A percentile compares a stretch with the other conserved stretches of the same genome.
Evolutionary conservation across 192 early-diverging fungal genomes (phyloP).

Genomic region (Physocladia obscura): DNA sequence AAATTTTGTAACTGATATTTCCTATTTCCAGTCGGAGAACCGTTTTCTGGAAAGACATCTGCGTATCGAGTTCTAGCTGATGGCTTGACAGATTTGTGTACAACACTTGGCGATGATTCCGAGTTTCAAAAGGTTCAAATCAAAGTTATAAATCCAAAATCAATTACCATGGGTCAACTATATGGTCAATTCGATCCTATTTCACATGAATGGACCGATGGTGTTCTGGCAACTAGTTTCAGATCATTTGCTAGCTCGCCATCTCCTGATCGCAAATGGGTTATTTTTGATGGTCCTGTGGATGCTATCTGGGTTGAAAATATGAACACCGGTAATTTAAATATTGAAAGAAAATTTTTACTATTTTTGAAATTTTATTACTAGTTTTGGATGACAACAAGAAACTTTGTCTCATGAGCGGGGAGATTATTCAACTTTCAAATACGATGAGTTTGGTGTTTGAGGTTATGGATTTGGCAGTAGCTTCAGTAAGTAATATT

Average conservation of each 20-base stretch:
- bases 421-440: constrained; percentile 65
- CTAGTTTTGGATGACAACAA: constrained; percentile 64
- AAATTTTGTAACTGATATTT: not conserved
- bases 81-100: constrained; percentile 47
- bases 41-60: constrained; percentile 59
- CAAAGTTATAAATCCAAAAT: constrained; percentile 62
- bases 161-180: constrained; percentile 61
- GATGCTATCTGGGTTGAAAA: constrained; percentile 67
- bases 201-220: constrained; percentile 67
- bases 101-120: constrained; percentile 33
- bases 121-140: constrained; percentile 56
- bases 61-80: constrained; percentile 63
- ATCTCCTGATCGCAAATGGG: constrained; percentile 61
- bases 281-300: constrained; percentile 66
- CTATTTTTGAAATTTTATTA: not conserved
- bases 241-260: constrained; percentile 52
- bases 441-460: constrained; percentile 69
- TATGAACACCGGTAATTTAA: constrained; percentile 52
- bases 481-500: constrained; percentile 54
- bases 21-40: constrained; percentile 48
- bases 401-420: constrained; percentile 64
- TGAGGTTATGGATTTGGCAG: constrained; percentile 67
- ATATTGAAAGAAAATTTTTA: not conserved
- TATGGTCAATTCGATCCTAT: constrained; percentile 65
- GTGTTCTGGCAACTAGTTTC: constrained; percentile 57